phyloP scores from a whole-genome alignment of 164 flowering plant species.

The Vitis riparia region DNA sequence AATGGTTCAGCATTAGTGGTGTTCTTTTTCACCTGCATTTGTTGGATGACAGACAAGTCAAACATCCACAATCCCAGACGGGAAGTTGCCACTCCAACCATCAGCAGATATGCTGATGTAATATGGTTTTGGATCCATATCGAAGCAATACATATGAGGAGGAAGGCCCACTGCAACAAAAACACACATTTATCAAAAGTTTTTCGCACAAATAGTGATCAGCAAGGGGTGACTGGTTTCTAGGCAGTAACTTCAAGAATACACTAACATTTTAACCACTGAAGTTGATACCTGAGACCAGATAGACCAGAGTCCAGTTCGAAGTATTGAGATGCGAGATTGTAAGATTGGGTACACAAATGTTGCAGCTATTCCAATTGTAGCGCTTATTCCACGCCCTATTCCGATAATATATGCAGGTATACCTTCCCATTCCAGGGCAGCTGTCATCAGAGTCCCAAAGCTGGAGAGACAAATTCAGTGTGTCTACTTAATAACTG shows the following conservation, averaged over 20 bases:
- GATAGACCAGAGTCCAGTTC: conserved; percentile 91
- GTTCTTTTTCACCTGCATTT: conserved; percentile 71
- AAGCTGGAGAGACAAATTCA: conserved; percentile 49
- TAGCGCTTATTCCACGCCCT: conserved; percentile 84
- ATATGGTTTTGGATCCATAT: conserved; percentile 46
- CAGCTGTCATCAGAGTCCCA: conserved; percentile 89
- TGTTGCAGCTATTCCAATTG: conserved; percentile 75
- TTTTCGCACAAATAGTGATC: neutral
- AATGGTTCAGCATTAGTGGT: too few species aligned
- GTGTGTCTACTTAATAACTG: too few species aligned
- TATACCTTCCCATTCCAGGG: conserved; percentile 80
- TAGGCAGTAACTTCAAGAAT: too few species aligned
- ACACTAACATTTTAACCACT: too few species aligned
- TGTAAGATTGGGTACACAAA: conserved; percentile 68
- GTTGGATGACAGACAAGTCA: conserved; percentile 81
- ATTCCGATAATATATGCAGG: conserved; percentile 78
- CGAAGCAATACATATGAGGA: conserved; percentile 65
- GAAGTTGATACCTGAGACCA: conserved; percentile 78
- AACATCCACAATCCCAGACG: conserved; percentile 93
- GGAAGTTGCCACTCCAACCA: conserved; percentile 81
- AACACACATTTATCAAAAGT: neutral
- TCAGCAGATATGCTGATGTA: conserved; percentile 67
- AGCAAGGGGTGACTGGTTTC: too few species aligned
- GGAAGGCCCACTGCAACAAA: conserved; percentile 32
- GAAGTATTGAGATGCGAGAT: conserved; percentile 57